phyloP scores from a whole-genome alignment of 306 rosid species.

The Luffa acutangula region DNA sequence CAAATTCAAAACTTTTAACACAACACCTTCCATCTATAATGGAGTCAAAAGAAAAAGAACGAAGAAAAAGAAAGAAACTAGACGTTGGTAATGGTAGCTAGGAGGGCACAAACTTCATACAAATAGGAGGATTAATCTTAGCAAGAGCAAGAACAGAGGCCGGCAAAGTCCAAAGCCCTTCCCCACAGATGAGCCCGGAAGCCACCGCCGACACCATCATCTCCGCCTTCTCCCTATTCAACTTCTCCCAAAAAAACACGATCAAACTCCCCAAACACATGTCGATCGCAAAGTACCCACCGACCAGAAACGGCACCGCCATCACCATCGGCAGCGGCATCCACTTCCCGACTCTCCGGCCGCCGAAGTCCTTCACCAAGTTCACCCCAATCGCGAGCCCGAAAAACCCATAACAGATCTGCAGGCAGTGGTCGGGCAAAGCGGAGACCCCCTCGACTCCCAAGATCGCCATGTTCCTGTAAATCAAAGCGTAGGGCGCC shows the following conservation, averaged over 20 bases:
- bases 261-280: conserved; percentile 61
- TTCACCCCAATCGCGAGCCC: conserved; percentile 30
- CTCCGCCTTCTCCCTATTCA: conserved; percentile 44
- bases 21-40: too few relatives aligned
- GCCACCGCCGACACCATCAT: conserved; percentile 76
- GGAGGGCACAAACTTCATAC: conserved; percentile 75
- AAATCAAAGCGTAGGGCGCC: conserved; percentile 79
- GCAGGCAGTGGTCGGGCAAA: conserved; percentile 70
- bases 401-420: conserved; percentile 46
- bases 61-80: too few relatives aligned
- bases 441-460: conserved; percentile 63
- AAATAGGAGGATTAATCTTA: conserved; percentile 69
- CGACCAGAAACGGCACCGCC: conserved; percentile 88
- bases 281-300: conserved; percentile 80
- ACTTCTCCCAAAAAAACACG: conserved; percentile 54
- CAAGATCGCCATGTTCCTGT: conserved; percentile 45
- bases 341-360: conserved; percentile 59
- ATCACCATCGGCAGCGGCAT: conserved; percentile 94
- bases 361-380: conserved; percentile 33
- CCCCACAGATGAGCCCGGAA: conserved; percentile 89
- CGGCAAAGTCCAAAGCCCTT: conserved; percentile 91
- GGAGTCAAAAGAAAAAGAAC: too few relatives aligned
- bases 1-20: too few relatives aligned
- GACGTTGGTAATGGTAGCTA: too few relatives aligned
- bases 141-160: conserved; percentile 86